These are phyloP conservation scores for Rhododendron henanense DNA, from an alignment of 148 eudicot genomes.

Conservation along the genomic window DNA sequence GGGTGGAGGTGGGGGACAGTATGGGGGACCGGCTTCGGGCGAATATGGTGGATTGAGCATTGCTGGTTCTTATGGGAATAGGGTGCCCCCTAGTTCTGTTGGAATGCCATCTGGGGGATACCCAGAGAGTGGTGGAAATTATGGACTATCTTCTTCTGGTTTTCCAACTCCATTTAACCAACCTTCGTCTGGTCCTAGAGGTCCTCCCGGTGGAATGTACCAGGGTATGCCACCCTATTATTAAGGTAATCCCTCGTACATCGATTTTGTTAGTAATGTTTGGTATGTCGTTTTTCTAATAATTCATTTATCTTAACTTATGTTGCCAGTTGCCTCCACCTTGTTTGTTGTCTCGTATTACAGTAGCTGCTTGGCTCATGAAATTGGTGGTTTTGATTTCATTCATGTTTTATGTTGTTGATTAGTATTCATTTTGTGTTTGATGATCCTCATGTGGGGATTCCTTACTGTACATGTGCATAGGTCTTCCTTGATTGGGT, in stretches of 20 bases:
- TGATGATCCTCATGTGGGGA: neutral
- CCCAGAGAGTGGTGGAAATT: slow-evolving; percentile 52
- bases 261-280: neutral
- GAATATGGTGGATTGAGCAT: slow-evolving; percentile 36
- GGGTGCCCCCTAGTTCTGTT: slow-evolving; percentile 53
- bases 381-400: neutral
- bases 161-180: slow-evolving; percentile 43
- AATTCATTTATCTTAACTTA: too few species aligned
- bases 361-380: neutral
- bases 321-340: neutral
- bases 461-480: neutral
- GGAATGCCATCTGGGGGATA: slow-evolving; percentile 54
- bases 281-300: too few species aligned
- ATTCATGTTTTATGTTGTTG: neutral
- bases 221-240: slow-evolving; percentile 82
- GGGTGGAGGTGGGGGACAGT: slow-evolving; percentile 39
- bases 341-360: neutral
- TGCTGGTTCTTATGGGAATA: slow-evolving; percentile 28
- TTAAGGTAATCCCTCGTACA: slow-evolving; percentile 48
- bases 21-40: slow-evolving; percentile 42
- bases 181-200: slow-evolving; percentile 59
- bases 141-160: slow-evolving; percentile 43
- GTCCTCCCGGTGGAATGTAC: slow-evolving; percentile 72
- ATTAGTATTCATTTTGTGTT: neutral
- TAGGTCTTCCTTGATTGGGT: neutral